Percentiles rank a stretch among this genome's conserved stretches.
Evolutionary conservation across 2,329 filamentous ascomycete species (phyloP).

Genomic region (Rhexocercosporidium sp.): DNA sequence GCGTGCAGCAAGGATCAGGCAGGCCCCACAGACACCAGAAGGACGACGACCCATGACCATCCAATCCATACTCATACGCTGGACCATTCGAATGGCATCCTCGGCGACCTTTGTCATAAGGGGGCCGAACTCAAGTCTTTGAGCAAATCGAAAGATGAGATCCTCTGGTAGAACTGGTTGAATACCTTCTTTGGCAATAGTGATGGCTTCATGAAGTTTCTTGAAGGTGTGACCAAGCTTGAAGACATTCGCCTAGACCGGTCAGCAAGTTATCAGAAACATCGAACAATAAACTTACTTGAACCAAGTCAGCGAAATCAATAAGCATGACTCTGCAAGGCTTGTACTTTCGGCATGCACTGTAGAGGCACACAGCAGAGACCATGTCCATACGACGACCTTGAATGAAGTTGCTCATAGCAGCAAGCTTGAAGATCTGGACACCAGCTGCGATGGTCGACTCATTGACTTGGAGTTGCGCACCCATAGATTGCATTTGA

Average conservation of each 20-base stretch:
- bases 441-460: slow-evolving; percentile 68
- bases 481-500: slow-evolving; percentile 66
- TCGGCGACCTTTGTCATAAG: slow-evolving; percentile 83
- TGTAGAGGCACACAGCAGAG: slow-evolving; percentile 88
- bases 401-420: slow-evolving; percentile 78
- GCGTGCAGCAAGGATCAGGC: slow-evolving; percentile 89
- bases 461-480: slow-evolving; percentile 64
- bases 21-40: slow-evolving; percentile 92
- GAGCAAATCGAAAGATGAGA: slow-evolving; percentile 88
- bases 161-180: slow-evolving; percentile 83
- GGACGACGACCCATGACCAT: slow-evolving; percentile 94
- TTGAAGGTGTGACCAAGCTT: slow-evolving; percentile 91
- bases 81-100: slow-evolving; percentile 85
- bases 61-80: slow-evolving; percentile 96
- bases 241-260: slow-evolving; percentile 79
- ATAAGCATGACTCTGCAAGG: slow-evolving; percentile 92
- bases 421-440: slow-evolving; percentile 78
- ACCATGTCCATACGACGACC: slow-evolving; percentile 86
- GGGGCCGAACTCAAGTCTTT: slow-evolving; percentile 87
- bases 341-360: slow-evolving; percentile 79
- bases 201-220: slow-evolving; percentile 73
- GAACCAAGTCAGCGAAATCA: slow-evolving; percentile 86
- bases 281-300: slow-evolving; percentile 45
- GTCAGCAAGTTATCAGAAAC: slow-evolving; percentile 33
- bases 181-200: slow-evolving; percentile 68